phyloP scores from a whole-genome alignment of 306 rosid genomes.

The Benincasa hispida region DNA sequence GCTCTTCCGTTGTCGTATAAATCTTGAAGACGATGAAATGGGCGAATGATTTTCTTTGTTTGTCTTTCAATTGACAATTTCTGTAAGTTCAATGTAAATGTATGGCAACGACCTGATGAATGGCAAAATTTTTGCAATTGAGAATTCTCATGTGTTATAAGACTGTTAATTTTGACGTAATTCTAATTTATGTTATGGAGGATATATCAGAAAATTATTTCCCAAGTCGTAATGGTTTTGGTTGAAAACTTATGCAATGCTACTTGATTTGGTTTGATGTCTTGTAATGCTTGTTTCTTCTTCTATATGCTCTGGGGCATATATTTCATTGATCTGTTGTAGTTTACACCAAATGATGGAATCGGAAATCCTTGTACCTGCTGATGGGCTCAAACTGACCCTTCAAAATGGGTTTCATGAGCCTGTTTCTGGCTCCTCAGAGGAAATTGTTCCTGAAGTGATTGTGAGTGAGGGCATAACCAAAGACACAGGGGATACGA shows the following conservation, averaged over 20 bases:
- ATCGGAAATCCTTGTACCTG: constrained; percentile 26
- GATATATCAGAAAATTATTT: neutral
- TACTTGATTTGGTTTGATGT: neutral
- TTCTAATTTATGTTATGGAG: neutral
- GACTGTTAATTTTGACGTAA: neutral
- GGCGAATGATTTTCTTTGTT: neutral
- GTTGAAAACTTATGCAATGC: neutral
- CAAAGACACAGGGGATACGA: constrained; percentile 16
- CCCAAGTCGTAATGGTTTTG: neutral
- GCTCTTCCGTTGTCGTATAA: neutral
- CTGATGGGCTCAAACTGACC: constrained; percentile 33
- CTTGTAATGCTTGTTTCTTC: neutral
- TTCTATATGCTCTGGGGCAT: neutral
- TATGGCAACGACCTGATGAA: neutral
- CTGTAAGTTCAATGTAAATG: neutral
- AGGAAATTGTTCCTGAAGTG: constrained; percentile 24
- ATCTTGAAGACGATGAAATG: neutral
- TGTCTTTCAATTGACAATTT: neutral
- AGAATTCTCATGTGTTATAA: neutral
- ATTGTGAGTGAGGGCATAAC: constrained; percentile 12
- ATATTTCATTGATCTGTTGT: constrained; percentile 8
- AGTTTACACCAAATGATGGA: constrained; percentile 56
- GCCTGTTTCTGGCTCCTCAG: constrained; percentile 16
- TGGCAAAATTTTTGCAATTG: neutral
- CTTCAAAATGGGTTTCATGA: constrained; percentile 49